Conservation (phyloP, 2,329 filamentous ascomycete genomes). For the Dactylellina cionopaga region DNA sequence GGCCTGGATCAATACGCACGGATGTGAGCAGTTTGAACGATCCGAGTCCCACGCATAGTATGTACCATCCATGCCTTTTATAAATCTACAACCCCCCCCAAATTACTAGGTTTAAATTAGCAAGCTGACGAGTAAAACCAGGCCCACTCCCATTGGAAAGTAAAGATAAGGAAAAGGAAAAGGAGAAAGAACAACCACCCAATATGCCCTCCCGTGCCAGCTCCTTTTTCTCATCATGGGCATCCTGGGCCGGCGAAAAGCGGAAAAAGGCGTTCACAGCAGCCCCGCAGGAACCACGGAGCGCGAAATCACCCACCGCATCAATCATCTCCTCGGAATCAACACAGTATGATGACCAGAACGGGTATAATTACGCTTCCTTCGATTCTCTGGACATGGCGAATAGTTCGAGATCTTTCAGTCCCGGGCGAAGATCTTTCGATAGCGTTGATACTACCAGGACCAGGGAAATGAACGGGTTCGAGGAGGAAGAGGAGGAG, state of each 20-base stretch:
- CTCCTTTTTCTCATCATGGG: slow-evolving; percentile 75
- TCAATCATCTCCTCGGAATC: slow-evolving; percentile 28
- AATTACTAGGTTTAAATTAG: slow-evolving; percentile 14
- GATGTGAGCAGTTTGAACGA: slow-evolving; percentile 46
- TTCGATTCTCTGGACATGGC: slow-evolving; percentile 42
- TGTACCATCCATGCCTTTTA: no score
- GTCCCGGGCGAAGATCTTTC: slow-evolving; percentile 24
- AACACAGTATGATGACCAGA: neutral
- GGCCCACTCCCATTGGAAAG: slow-evolving; percentile 42
- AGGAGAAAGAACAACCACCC: slow-evolving; percentile 21
- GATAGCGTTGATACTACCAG: slow-evolving; percentile 26
- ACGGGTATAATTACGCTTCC: neutral
- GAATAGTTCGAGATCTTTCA: slow-evolving; percentile 20
- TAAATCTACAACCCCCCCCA: slow-evolving; percentile 23
- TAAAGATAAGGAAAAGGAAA: slow-evolving; percentile 24
- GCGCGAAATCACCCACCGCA: slow-evolving; percentile 24
- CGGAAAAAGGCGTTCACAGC: slow-evolving; percentile 66
- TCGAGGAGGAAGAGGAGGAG: slow-evolving; percentile 9
- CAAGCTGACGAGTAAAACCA: slow-evolving; percentile 3
- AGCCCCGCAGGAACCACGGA: slow-evolving; percentile 11
- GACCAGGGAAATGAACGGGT: slow-evolving; percentile 1
- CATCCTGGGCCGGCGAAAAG: slow-evolving; percentile 78
- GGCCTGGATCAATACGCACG: slow-evolving; percentile 52
- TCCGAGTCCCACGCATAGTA: slow-evolving; percentile 48
- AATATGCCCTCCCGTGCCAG: slow-evolving; percentile 63